phyloP scores from a whole-genome alignment of 2,329 filamentous ascomycete species.

The Talaromyces albobiverticillius region DNA sequence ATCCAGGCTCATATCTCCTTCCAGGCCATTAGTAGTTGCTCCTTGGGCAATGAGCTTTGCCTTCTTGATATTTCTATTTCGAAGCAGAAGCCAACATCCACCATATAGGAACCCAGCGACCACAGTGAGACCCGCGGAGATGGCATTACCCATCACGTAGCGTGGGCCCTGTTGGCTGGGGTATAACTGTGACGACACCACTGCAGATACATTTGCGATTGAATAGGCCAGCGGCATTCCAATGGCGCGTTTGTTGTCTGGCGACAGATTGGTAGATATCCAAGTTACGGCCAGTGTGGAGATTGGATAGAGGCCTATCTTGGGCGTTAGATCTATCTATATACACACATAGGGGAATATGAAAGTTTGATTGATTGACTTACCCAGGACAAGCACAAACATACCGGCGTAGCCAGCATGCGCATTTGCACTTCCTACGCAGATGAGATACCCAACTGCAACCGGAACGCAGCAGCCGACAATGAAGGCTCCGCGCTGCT shows the following conservation, averaged over 20 bases:
- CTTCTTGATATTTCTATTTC: conserved; percentile 5
- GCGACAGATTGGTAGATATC: conserved; percentile 1
- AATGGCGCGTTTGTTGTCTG: conserved; percentile 6
- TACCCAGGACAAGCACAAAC: conserved; percentile 10
- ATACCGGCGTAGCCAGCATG: conserved; percentile 11
- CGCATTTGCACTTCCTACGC: background rate
- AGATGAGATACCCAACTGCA: conserved; percentile 7
- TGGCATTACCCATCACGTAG: conserved; percentile 4
- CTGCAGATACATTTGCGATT: conserved; percentile 1
- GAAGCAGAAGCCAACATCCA: background rate
- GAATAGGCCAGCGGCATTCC: conserved; percentile 9
- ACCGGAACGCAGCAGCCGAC: conserved; percentile 5
- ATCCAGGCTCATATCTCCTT: conserved; percentile 8
- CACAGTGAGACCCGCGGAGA: conserved; percentile 8
- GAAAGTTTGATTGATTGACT: too few species aligned
- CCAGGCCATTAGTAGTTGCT: conserved; percentile 1
- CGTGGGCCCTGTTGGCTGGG: conserved; percentile 4
- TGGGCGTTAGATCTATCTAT: background rate
- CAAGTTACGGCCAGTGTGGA: conserved; percentile 10
- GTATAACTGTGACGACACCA: conserved; percentile 11
- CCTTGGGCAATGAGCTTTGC: conserved; percentile 1
- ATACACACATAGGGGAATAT: too few species aligned
- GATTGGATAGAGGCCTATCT: conserved; percentile 7
- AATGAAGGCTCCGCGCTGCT: background rate
- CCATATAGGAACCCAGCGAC: conserved; percentile 4